phyloP scores from a whole-genome alignment of 495 filamentous ascomycete species.

The Bombardia bombarda region DNA sequence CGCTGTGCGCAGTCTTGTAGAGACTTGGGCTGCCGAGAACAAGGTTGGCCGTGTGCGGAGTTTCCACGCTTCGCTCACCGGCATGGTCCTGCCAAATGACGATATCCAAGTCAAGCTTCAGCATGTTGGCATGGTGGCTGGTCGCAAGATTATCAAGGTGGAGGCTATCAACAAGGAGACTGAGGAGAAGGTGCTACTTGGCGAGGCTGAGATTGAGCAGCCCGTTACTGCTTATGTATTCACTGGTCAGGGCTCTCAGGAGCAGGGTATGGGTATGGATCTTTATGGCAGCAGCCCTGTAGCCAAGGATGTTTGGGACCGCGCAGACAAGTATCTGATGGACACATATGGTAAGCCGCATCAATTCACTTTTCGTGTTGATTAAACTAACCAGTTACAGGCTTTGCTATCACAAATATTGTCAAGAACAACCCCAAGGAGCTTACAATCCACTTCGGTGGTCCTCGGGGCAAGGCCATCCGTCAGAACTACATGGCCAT shows the following conservation, averaged over 20 bases:
- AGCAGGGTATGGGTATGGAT: constrained; percentile 99
- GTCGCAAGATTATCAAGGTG: constrained; percentile 98
- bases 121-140: constrained; percentile 95
- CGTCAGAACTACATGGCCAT: constrained; percentile 99
- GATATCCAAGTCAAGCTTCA: constrained; percentile 87
- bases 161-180: constrained; percentile 89
- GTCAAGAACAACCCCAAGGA: constrained; percentile 99
- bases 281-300: constrained; percentile 87
- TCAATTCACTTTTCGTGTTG: too few species aligned
- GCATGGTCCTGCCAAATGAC: constrained; percentile 97
- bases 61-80: constrained; percentile 89
- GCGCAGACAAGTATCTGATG: constrained; percentile 94
- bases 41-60: constrained; percentile 94
- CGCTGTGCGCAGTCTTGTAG: constrained; percentile 93
- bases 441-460: constrained; percentile 96
- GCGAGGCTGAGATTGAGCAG: constrained; percentile 97
- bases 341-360: constrained; percentile 94
- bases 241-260: constrained; percentile 94
- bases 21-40: constrained; percentile 99
- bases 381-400: constrained; percentile 42
- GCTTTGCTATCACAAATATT: constrained; percentile 94
- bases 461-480: constrained; percentile 92
- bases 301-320: constrained; percentile 95
- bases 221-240: constrained; percentile 97
- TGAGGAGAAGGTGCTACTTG: constrained; percentile 89